These are phyloP conservation scores for Coprinopsis cinerea DNA, from an alignment of 768 basidiomycete species.

Conservation along the genomic window DNA sequence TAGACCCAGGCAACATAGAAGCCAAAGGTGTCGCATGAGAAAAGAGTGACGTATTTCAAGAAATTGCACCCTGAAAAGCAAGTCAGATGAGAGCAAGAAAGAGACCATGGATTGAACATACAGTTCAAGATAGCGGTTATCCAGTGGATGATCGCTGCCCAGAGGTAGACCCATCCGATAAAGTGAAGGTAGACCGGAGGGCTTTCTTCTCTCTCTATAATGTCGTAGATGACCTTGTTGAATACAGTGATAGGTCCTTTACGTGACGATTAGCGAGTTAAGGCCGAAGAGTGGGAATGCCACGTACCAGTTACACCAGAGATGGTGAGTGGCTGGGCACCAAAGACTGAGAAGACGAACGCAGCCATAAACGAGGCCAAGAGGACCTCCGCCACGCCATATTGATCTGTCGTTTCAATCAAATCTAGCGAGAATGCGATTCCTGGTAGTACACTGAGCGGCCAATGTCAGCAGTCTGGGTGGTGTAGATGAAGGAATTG, in stretches of 20 bases:
- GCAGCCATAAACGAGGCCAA: constrained; percentile 85
- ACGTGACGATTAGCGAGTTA: neutral
- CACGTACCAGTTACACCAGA: constrained; percentile 78
- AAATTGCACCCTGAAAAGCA: constrained; percentile 64
- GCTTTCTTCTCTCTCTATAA: constrained; percentile 49
- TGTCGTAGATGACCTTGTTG: constrained; percentile 84
- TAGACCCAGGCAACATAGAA: constrained; percentile 92
- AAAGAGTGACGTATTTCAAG: constrained; percentile 80
- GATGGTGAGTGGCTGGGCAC: constrained; percentile 87
- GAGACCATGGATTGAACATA: constrained; percentile 22
- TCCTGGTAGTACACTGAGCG: constrained; percentile 82
- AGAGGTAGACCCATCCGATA: constrained; percentile 89
- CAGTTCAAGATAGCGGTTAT: constrained; percentile 75
- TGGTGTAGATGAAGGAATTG: no score
- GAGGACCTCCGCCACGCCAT: constrained; percentile 86
- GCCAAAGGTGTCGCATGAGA: constrained; percentile 89
- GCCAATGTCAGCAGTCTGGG: no score
- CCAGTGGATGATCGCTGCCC: constrained; percentile 86
- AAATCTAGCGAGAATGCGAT: constrained; percentile 90
- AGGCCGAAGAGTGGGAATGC: neutral
- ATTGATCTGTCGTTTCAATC: constrained; percentile 85
- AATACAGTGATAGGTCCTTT: constrained; percentile 87
- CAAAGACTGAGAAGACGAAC: constrained; percentile 79
- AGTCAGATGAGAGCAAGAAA: neutral
- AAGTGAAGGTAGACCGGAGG: constrained; percentile 79